These are phyloP conservation scores for Venturia aucupariae DNA, from an alignment of 2,329 filamentous ascomycete species.

Conservation along the genomic window DNA sequence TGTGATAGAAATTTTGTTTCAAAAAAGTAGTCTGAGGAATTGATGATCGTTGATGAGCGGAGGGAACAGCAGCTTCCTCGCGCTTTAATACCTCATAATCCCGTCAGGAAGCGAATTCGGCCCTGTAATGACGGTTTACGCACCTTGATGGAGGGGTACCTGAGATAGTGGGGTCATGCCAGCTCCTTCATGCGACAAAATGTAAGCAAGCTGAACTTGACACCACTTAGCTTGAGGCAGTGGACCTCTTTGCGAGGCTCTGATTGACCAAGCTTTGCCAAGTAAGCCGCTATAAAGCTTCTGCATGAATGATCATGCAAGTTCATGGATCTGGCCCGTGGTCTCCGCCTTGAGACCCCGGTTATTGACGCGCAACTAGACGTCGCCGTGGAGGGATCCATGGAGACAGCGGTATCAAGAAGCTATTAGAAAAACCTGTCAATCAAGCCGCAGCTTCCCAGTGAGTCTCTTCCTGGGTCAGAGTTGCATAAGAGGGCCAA, in stretches of 20 bases:
- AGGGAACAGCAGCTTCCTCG: background rate
- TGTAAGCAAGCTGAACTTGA: background rate
- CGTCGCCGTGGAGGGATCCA: background rate
- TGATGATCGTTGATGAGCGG: background rate
- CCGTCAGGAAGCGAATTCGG: background rate
- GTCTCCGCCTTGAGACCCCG: background rate
- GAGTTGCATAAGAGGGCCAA: background rate
- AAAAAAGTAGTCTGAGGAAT: background rate
- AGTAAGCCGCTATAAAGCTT: background rate
- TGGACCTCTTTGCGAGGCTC: background rate
- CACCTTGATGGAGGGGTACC: background rate
- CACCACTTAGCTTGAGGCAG: background rate
- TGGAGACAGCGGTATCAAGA: background rate
- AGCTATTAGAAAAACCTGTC: no score
- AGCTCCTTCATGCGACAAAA: background rate
- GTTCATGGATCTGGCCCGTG: background rate
- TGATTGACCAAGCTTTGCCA: slow-evolving; percentile 9
- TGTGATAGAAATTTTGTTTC: background rate
- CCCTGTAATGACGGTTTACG: background rate
- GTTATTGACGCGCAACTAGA: background rate
- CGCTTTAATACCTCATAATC: background rate
- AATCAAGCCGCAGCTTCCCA: background rate
- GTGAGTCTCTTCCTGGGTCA: background rate
- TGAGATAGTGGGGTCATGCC: background rate
- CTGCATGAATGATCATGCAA: background rate